phyloP scores from a whole-genome alignment of 371 early-diverging fungal genomes.

The Funneliformis caledonium region DNA sequence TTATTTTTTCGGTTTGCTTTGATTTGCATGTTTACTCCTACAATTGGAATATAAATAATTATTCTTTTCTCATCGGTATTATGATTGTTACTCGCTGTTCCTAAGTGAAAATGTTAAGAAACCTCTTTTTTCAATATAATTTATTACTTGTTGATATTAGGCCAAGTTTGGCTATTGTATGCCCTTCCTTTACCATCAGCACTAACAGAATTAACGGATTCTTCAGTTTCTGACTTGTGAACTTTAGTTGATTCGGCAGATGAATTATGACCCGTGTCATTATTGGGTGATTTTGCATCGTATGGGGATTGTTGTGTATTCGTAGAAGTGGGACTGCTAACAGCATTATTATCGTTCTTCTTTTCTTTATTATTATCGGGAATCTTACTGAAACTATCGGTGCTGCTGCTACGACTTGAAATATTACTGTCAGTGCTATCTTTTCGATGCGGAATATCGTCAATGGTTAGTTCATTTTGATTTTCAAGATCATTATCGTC shows the following conservation, averaged over 20 bases:
- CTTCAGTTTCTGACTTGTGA: not conserved
- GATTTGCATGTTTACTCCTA: no score
- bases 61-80: no score
- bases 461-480: slow-evolving; percentile 25
- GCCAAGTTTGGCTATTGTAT: not conserved
- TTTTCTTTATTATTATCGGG: not conserved
- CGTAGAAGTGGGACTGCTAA: not conserved
- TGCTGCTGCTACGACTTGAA: not conserved
- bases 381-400: not conserved
- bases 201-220: not conserved
- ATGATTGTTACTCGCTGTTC: no score
- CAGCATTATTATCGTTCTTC: not conserved
- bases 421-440: not conserved
- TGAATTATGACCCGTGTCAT: no score
- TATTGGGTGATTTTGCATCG: not conserved
- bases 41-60: no score
- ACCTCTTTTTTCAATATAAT: no score
- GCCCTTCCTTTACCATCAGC: not conserved
- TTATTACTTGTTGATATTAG: not conserved
- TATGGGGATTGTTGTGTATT: not conserved
- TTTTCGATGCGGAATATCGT: not conserved
- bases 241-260: no score
- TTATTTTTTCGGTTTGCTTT: no score
- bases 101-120: no score
- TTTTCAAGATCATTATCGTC: not conserved